Evolutionary conservation across 345 rosid species (phyloP).

Genomic region (Eucalyptus victrix): DNA sequence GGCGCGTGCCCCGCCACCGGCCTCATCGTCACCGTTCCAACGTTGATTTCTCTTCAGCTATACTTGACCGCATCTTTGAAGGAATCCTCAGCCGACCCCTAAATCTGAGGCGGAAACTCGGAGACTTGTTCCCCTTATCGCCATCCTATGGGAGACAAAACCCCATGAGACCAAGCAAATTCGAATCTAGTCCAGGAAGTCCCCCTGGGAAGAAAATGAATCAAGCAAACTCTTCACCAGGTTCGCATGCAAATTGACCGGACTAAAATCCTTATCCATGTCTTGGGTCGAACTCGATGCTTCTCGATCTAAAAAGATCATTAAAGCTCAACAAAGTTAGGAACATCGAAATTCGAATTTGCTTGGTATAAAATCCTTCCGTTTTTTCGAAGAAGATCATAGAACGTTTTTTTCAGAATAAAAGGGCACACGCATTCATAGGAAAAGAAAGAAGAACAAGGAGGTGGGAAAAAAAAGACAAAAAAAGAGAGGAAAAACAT

Average conservation of each 20-base stretch:
- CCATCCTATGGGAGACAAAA: conserved; percentile 53
- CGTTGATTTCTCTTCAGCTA: neutral
- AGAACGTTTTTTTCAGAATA: neutral
- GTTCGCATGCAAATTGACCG: conserved; percentile 72
- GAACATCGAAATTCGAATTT: neutral
- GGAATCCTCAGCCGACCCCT: neutral
- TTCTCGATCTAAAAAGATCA: conserved; percentile 13
- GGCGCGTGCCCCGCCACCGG: neutral
- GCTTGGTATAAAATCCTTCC: too few species aligned
- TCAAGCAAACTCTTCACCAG: conserved; percentile 71
- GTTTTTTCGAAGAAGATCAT: too few species aligned
- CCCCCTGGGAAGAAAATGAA: conserved; percentile 75
- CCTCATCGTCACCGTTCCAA: neutral
- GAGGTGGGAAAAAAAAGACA: neutral
- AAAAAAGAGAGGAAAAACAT: too few species aligned
- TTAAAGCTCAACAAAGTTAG: neutral
- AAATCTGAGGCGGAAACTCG: neutral
- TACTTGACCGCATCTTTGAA: neutral
- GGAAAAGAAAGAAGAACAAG: neutral
- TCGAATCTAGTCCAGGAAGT: conserved; percentile 82
- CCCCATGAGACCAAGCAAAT: conserved; percentile 87
- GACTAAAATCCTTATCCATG: conserved; percentile 52
- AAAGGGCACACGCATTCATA: neutral
- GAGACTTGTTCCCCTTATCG: conserved; percentile 3
- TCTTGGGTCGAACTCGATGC: conserved; percentile 29